Base-by-base conservation (phyloP, 2,329 filamentous ascomycete species). In the Trichoderma brevicompactum region DNA sequence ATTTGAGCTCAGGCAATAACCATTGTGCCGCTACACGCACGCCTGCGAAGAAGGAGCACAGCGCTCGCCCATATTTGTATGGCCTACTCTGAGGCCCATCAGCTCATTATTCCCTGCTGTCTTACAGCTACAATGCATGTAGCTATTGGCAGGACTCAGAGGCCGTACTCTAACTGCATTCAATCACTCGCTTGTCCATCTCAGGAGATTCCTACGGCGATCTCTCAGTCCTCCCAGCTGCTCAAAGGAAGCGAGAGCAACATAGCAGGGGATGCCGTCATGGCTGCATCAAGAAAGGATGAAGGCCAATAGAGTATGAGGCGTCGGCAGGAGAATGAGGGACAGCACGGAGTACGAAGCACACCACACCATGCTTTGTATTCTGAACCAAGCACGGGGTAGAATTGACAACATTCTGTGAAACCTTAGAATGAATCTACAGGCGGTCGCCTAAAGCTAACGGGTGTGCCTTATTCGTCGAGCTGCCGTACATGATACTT, bases 31-130 rank as follows among this genome's bases (percentile, higher is more conserved):
- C 43, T 34, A 19, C 34, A 23, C 32, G 28, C 23, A 43, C 40
- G 17, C 15, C 40, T 34, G 23, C 23, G 34, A 40, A 10, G 50
- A 17, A 36, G 36, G 32, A 53, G 34, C 36, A 23, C 52, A 28
- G 56, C 38, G 19, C 34, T 23, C 44, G 28, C 46, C 10, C 34
- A 17, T 41, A 32, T 10, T 10, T 7, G 36, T 38, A 38, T 38
- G 36, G 15, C 19, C 13, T 55, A 34, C 54, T 46, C 44, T 15
- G 54, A 23, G 41, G n/a, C 41, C n/a, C 44, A 58, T 50, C 58
- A 62, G 38, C 58, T 52, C 58, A 52, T 23, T 44, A 36, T 38
- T 62, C 53, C 53, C n/a, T 58, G 36, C 36, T 44, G 60, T 54
- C 48, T 46, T 36, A 48, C 62, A 58, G 32, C 17, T 50, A 50